Percentiles rank a stretch among this genome's conserved stretches.
These are phyloP conservation scores for Tetraselmis striata DNA, from an alignment of 139 green algal genomes.

Conservation along the genomic window DNA sequence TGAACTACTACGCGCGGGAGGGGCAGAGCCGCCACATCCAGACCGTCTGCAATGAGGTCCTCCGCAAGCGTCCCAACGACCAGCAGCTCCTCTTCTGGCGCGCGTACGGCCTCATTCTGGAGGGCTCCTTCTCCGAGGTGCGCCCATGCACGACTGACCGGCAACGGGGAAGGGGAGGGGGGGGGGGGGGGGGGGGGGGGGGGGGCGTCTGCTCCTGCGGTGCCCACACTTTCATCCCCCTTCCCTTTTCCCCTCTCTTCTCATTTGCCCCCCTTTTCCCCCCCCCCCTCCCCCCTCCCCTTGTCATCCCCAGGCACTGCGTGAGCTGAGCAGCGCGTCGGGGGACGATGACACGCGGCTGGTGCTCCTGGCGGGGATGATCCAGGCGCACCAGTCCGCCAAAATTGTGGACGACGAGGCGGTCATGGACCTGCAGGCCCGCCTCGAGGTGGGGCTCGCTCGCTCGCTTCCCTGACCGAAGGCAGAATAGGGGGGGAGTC, in stretches of 20 bases:
- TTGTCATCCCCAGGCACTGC: slow-evolving; percentile 37
- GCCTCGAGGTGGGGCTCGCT: slow-evolving; percentile 32
- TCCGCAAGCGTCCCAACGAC: slow-evolving; percentile 43
- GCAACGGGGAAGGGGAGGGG: too few species aligned
- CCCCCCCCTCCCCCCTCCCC: background rate
- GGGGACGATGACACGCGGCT: slow-evolving; percentile 34
- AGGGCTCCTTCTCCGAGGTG: slow-evolving; percentile 46
- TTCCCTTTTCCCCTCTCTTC: background rate
- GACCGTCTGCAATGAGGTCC: slow-evolving; percentile 46
- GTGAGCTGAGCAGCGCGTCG: slow-evolving; percentile 38
- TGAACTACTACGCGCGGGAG: slow-evolving; percentile 51
- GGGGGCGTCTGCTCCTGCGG: too few species aligned
- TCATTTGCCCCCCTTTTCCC: too few species aligned
- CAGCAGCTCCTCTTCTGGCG: slow-evolving; percentile 49
- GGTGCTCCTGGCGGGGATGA: slow-evolving; percentile 38
- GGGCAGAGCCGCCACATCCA: slow-evolving; percentile 51
- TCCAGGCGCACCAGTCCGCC: slow-evolving; percentile 44
- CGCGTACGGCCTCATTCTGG: slow-evolving; percentile 45
- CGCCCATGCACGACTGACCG: background rate
- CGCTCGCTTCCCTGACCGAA: background rate
- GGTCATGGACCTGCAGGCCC: slow-evolving; percentile 34
- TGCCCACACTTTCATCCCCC: too few species aligned
- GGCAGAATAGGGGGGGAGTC: background rate
- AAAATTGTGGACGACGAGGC: slow-evolving; percentile 52
- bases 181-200: too few species aligned